Conservation (phyloP, 257 asterid genomes). For the Solanum ossicruentum region DNA sequence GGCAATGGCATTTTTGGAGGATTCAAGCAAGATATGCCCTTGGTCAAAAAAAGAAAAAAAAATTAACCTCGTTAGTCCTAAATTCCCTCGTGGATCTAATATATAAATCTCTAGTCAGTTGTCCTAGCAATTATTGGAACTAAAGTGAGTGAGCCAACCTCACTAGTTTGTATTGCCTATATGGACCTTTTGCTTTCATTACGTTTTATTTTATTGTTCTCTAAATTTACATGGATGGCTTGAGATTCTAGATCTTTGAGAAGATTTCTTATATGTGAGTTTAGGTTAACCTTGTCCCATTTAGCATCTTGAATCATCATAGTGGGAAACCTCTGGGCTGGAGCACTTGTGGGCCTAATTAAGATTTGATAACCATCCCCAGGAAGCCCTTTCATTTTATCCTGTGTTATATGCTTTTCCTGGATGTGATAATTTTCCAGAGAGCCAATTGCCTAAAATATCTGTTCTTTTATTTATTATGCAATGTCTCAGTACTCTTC, state of each 20-base stretch:
- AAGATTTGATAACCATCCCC: background rate
- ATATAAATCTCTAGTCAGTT: background rate
- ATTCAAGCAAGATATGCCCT: background rate
- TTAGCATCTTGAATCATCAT: background rate
- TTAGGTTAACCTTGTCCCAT: background rate
- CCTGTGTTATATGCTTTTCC: background rate
- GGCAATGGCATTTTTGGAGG: background rate
- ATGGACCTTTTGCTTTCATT: background rate
- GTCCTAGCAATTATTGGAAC: background rate
- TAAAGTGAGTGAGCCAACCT: background rate
- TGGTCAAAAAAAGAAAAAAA: background rate
- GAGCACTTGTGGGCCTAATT: background rate
- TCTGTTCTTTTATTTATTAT: background rate
- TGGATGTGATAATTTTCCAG: background rate
- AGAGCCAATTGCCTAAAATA: background rate
- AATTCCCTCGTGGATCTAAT: background rate
- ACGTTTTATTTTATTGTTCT: background rate
- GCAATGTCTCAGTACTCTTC: background rate
- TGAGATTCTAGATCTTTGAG: background rate
- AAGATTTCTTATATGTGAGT: background rate
- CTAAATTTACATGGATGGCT: background rate
- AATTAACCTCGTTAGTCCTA: background rate
- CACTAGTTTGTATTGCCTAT: background rate
- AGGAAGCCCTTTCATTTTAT: background rate
- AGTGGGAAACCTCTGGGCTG: background rate